These are phyloP conservation scores for Megacollybia platyphylla DNA, from an alignment of 1,284 basidiomycete species.

Conservation along the genomic window DNA sequence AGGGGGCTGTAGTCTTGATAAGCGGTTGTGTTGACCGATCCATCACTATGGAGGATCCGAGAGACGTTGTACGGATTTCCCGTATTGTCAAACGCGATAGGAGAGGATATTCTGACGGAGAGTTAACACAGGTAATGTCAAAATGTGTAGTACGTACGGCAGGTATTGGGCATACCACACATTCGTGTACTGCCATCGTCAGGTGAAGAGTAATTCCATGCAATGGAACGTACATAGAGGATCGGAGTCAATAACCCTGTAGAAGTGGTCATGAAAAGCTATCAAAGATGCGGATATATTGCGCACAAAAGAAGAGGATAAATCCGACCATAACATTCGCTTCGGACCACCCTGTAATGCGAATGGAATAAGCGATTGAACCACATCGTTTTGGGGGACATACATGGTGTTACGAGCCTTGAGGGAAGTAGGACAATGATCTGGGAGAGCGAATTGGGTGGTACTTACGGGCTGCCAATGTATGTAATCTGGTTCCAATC, in stretches of 20 bases:
- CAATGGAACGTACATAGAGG: conserved; percentile 28
- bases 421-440: conserved; percentile 24
- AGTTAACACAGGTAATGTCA: not conserved
- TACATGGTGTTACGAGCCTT: conserved; percentile 41
- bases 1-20: conserved; percentile 78
- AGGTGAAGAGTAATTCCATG: not conserved
- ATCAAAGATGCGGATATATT: not conserved
- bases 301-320: conserved; percentile 50
- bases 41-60: conserved; percentile 46
- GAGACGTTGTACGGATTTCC: conserved; percentile 59
- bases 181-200: conserved; percentile 33
- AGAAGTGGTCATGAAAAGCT: not conserved
- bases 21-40: conserved; percentile 44
- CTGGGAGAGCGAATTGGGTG: not conserved
- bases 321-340: conserved; percentile 74
- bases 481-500: conserved; percentile 51
- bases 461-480: conserved; percentile 9
- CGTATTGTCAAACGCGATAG: conserved; percentile 46
- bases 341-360: conserved; percentile 40
- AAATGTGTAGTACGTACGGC: conserved; percentile 21
- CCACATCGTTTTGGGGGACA: conserved; percentile 1
- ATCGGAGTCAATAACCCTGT: conserved; percentile 57
- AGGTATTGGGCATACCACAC: conserved; percentile 50
- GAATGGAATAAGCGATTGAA: not conserved
- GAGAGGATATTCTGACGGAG: conserved; percentile 32